phyloP scores from a whole-genome alignment of 768 basidiomycete species.

The Saitozyma podzolica region DNA sequence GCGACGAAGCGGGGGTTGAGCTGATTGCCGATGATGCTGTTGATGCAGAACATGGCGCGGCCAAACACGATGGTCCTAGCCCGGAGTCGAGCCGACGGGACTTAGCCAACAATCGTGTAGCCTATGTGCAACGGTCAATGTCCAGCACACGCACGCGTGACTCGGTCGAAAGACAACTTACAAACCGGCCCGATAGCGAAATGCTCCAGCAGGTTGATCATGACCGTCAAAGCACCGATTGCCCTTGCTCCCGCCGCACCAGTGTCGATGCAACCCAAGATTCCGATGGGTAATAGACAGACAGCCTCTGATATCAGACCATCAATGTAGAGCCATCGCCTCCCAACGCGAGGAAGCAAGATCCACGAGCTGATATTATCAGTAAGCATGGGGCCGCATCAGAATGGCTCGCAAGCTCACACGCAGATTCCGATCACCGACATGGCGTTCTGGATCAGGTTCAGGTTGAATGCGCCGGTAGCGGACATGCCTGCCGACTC shows the following conservation, averaged over 20 bases:
- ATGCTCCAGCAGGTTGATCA: constrained; percentile 2
- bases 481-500: constrained; percentile 12
- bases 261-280: not conserved
- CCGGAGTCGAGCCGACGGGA: constrained; percentile 48
- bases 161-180: not conserved
- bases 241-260: not conserved
- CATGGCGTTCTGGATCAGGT: constrained; percentile 33
- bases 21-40: constrained; percentile 4
- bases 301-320: constrained; percentile 8
- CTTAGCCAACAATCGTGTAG: constrained; percentile 47
- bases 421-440: not conserved
- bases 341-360: not conserved
- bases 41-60: constrained; percentile 25
- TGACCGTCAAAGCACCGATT: not conserved
- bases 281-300: not conserved
- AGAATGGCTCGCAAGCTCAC: not conserved
- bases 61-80: constrained; percentile 48
- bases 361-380: not conserved
- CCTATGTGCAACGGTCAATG: constrained; percentile 3
- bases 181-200: constrained; percentile 17
- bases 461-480: constrained; percentile 11
- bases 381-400: not conserved
- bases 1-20: constrained; percentile 3
- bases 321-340: constrained; percentile 36
- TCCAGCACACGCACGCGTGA: not conserved